Base-by-base conservation (phyloP, 495 filamentous ascomycete species). In the Penicillium herquei region DNA sequence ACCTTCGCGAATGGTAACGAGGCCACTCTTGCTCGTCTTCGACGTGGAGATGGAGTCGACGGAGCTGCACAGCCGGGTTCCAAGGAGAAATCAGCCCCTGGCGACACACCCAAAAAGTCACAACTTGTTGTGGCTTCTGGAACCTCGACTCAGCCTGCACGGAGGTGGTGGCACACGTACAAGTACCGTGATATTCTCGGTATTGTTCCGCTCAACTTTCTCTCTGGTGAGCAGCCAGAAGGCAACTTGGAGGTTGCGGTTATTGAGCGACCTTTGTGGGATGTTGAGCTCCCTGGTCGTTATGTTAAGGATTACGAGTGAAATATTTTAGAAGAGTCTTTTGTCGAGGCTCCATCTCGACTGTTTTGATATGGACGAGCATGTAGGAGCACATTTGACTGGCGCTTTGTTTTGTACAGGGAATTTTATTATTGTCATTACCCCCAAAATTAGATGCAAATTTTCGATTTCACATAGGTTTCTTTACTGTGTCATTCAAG, bases 141-240 rank as follows among this genome's bases (percentile, higher is more conserved):
- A 12, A 33, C 48, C 21, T 55, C 61, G 26, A 56, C 64, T 39
- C 64, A 70, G 48, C 52, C 63, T 33, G 37, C 64, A 8, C 73
- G 74, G 16, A 71, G 71, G 6, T 78, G 74, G 74, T 98, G 91
- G 92, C 82, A 81, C 58, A 93, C 91, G 8, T 90, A 88, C 71
- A 92, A 94, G 66, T 99, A 96, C 67, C 79, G 91, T 53, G 88
- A 92, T 8, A 91, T 99, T 55, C 71, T 99, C 59, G 94, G 92
- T 5, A 87, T 98, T 31, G 87, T 93, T 12, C 85, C 87, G 14
- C 71, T 98, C 21, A 69, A 75, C 56, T 54, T 50, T 13, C 35
- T 59, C 11, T 57, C 65, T 13, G 54, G 46, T 31, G 58, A 65
- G 16, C 65, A 66, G 31, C 58, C 67, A 12, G 52, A 64, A 26